Evolutionary conservation across 2,329 filamentous ascomycete species (phyloP), one percentile per base, ranked within the genome.

Genomic region (Fusarium udum): DNA sequence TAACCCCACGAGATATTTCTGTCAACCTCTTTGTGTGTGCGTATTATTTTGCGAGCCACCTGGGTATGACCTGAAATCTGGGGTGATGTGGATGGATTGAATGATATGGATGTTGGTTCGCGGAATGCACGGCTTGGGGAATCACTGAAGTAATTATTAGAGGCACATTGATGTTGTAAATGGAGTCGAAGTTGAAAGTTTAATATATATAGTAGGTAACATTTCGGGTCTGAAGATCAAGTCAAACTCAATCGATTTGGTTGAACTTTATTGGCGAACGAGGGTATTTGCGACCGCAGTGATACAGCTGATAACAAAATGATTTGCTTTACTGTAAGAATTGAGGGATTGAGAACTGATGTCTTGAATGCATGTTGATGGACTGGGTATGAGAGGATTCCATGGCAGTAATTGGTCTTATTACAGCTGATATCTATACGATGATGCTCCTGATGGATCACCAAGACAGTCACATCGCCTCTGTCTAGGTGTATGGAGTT

Each of bases 161-260:
- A 24, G 11, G 36, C n/a, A 28, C 18, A 26, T n/a, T 22, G 42
- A 59, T 4, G n/a, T 48, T 31, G 7, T 51, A 48, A 26, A 42
- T 51, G 26, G 31, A 18, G n/a, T 42, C 11, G 24, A 26, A 43
- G 20, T 16, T 46, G 40, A 20, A 26, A 40, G 9, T 34, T 18
- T 26, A 28, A 48, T 26, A 37, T 45, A 28, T 45, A 28, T 31
- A 37, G 51, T 42, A 55, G 26, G 34, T 34, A 53, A 22, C 42
- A 70, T 31, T 43, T 59, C 52, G 67, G 66, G 66, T 59, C 22
- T 34, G 60, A 43, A 42, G 59, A 65, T 69, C 52, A 43, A 42
- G 28, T n/a, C n/a, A 65, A 69, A 69, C 67, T 70, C 60, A 70
- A 69, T 69, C 66, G 67, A 43, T 39, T 69, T 46, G 46, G 45